These are phyloP conservation scores for Paraphaeosphaeria sporulosa DNA, from an alignment of 2,329 filamentous ascomycete genomes.

Conservation along the genomic window DNA sequence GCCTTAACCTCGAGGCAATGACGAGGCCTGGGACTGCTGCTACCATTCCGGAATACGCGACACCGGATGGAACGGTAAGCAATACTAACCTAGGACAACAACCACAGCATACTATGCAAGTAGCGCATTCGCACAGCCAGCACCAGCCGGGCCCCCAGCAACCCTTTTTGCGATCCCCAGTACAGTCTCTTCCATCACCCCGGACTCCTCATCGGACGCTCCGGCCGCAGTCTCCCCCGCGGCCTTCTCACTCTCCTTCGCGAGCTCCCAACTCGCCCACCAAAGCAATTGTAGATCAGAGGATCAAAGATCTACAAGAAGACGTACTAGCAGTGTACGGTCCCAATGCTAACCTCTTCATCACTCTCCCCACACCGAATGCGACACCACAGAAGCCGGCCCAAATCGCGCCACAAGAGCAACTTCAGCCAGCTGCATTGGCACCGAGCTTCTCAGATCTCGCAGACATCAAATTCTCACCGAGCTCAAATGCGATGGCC, in stretches of 20 bases:
- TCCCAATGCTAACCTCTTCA: conserved; percentile 51
- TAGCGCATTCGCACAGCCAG: conserved; percentile 88
- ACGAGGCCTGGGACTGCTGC: conserved; percentile 34
- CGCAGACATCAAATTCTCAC: conserved; percentile 54
- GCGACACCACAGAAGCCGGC: conserved; percentile 55
- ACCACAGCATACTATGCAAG: conserved; percentile 83
- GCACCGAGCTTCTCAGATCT: conserved; percentile 66
- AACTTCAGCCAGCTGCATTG: conserved; percentile 63
- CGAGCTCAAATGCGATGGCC: conserved; percentile 47
- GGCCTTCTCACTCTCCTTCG: conserved; percentile 43
- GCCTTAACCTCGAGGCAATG: conserved; percentile 61
- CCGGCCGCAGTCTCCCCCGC: conserved; percentile 43
- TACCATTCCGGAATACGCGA: conserved; percentile 53
- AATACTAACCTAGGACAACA: conserved; percentile 67
- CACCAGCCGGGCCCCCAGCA: conserved; percentile 74
- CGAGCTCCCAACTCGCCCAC: conserved; percentile 43
- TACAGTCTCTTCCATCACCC: conserved; percentile 47
- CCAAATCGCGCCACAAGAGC: conserved; percentile 50
- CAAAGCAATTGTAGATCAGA: conserved; percentile 48
- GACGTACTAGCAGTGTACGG: conserved; percentile 55
- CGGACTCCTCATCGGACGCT: conserved; percentile 44
- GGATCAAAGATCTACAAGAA: conserved; percentile 53
- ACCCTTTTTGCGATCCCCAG: conserved; percentile 47
- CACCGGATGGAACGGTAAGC: conserved; percentile 58
- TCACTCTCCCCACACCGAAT: conserved; percentile 64